These are phyloP conservation scores for Scenedesmus sp. DNA, from an alignment of 163 green algal species.

Conservation along the genomic window DNA sequence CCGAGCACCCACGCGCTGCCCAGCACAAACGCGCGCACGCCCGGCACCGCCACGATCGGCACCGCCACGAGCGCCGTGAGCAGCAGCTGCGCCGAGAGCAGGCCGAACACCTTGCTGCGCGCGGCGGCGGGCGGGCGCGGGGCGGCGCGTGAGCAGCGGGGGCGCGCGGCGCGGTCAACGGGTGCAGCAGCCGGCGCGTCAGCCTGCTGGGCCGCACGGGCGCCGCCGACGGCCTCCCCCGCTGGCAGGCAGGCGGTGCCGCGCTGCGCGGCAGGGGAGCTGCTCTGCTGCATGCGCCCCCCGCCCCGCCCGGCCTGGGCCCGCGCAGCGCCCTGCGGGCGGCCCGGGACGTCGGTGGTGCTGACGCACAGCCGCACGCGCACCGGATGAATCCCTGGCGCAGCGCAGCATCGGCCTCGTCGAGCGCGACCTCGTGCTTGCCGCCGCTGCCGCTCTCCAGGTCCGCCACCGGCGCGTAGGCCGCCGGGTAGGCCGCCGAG, in stretches of 20 bases:
- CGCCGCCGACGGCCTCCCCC: too few relatives aligned
- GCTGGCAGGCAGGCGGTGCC: too few relatives aligned
- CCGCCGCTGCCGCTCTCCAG: neutral
- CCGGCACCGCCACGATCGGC: neutral
- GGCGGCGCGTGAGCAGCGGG: neutral
- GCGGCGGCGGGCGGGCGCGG: too few relatives aligned
- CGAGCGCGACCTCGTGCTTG: constrained; percentile 9
- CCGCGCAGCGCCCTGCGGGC: too few relatives aligned
- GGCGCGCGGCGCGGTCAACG: too few relatives aligned
- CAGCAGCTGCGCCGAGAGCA: constrained; percentile 53
- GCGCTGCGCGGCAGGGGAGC: too few relatives aligned
- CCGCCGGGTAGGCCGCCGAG: neutral
- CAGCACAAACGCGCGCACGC: neutral
- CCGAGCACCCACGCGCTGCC: neutral
- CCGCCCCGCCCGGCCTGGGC: too few relatives aligned
- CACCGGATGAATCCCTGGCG: constrained; percentile 26
- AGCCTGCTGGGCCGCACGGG: too few relatives aligned
- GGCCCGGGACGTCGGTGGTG: too few relatives aligned
- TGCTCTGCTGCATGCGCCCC: too few relatives aligned
- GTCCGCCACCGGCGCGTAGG: constrained; percentile 17
- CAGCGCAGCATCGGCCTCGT: constrained; percentile 8
- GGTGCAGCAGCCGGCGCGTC: too few relatives aligned
- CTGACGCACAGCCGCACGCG: neutral
- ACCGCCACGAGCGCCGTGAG: constrained; percentile 50
- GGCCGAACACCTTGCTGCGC: constrained; percentile 41